Percentiles rank a stretch among this genome's conserved stretches.
Evolutionary conservation across 495 filamentous ascomycete genomes (phyloP).

Genomic region (Hypoxylon cercidicola): DNA sequence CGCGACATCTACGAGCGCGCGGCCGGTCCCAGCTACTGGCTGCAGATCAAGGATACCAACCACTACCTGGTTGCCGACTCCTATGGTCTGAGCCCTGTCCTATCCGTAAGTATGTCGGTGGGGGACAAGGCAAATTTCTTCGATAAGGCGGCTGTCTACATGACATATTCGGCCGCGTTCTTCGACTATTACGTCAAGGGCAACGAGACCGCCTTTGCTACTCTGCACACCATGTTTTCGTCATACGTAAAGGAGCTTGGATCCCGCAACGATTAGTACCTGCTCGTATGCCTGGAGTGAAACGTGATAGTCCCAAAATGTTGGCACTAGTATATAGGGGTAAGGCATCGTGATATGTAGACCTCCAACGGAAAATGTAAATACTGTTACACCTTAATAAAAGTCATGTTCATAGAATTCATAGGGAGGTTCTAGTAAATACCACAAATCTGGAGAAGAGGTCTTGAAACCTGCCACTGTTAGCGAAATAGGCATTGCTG

Average conservation of each 20-base stretch:
- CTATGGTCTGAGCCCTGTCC: not conserved
- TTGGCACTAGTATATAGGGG: no score
- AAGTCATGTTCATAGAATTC: no score
- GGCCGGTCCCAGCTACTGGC: constrained; percentile 6
- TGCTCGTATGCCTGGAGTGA: no score
- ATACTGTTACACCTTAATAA: no score
- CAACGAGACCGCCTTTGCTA: not conserved
- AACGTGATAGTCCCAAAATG: no score
- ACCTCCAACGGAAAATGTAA: no score
- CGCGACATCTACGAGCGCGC: not conserved
- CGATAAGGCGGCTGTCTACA: constrained; percentile 8
- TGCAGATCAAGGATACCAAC: constrained; percentile 3
- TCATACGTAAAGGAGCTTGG: not conserved
- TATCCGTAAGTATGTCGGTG: not conserved
- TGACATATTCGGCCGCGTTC: constrained; percentile 3
- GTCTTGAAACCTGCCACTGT: no score
- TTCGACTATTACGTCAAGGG: constrained; percentile 7
- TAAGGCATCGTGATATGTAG: no score
- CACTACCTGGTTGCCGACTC: constrained; percentile 10
- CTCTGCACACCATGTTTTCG: constrained; percentile 2
- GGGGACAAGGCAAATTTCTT: not conserved
- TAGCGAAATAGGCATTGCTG: no score
- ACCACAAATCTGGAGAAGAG: no score
- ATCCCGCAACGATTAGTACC: constrained; percentile 3
- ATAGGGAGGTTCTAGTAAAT: no score